Conservation (phyloP, 2,329 filamentous ascomycete species). For the Aspergillus uvarum region DNA sequence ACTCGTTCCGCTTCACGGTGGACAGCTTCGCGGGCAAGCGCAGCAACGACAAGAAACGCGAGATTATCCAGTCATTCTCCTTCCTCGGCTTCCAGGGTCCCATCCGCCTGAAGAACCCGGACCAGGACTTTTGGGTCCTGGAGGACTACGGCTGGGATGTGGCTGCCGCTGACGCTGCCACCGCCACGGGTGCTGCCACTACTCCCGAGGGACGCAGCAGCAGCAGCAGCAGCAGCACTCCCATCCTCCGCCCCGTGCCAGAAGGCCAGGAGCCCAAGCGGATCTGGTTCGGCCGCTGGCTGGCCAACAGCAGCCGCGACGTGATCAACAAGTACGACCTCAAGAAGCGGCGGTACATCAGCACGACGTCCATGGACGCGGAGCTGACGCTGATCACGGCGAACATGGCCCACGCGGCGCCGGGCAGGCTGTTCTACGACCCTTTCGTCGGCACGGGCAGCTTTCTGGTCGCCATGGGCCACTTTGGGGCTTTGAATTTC, state of each 20-base stretch:
- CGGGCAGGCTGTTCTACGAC: slow-evolving; percentile 87
- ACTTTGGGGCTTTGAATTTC: slow-evolving; percentile 80
- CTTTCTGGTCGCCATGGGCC: slow-evolving; percentile 84
- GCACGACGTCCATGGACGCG: slow-evolving; percentile 95
- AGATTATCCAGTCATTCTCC: slow-evolving; percentile 76
- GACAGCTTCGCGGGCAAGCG: slow-evolving; percentile 80
- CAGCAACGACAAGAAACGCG: slow-evolving; percentile 60
- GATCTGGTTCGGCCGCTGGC: slow-evolving; percentile 70
- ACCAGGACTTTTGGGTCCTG: slow-evolving; percentile 74
- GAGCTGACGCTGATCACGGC: slow-evolving; percentile 89
- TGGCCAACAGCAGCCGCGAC: slow-evolving; percentile 67
- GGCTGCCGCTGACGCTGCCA: slow-evolving; percentile 18
- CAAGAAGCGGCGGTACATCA: slow-evolving; percentile 91
- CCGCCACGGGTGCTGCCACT: slow-evolving; percentile 9
- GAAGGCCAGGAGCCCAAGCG: slow-evolving; percentile 53
- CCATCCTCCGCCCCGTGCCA: neutral
- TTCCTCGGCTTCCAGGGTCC: slow-evolving; percentile 77
- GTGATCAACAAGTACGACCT: slow-evolving; percentile 75
- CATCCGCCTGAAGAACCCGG: slow-evolving; percentile 72
- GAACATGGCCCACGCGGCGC: slow-evolving; percentile 79
- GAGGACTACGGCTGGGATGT: slow-evolving; percentile 70
- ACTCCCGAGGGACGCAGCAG: slow-evolving; percentile 45
- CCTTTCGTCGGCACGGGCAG: slow-evolving; percentile 95
- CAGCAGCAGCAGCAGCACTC: neutral
- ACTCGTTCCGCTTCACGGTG: slow-evolving; percentile 79